Evolutionary conservation across 495 filamentous ascomycete genomes (phyloP), one percentile per base, ranked within the genome.

Genomic region (Polyplosphaeria fusca): DNA sequence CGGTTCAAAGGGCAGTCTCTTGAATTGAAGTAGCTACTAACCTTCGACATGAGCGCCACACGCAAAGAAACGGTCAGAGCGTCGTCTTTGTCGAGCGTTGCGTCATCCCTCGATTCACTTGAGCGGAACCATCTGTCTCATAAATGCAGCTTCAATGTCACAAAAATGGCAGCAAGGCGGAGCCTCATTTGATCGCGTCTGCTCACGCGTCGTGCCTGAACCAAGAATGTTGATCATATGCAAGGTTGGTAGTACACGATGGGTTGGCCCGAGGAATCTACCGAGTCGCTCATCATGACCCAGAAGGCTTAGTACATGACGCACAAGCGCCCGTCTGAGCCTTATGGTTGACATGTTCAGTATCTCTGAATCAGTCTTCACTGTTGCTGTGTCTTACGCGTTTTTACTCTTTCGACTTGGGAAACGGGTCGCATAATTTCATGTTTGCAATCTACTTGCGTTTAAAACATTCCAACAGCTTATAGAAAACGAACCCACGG

Each of bases 141-240:
- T 47, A 47, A 54, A 44, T 47, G 27, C 56, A 55, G 39, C 37
- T 7, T 22, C 24, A 42, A 16, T 39, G 22, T 52, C 20, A 45
- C 28, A 19, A 32, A 49, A 19, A 20, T 46, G 43, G 23, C 38
- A 41, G 55, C 51, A 55, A 53, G 50, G 40, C 18, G 32, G 22
- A 43, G 44, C 42, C 38, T 55, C 7, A 18, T 48, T 45, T 23
- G 47, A 20, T 43, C 50, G 51, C 52, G 58, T 55, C 44, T 52
- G 35, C 4, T 22, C 41, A 52, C 54, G 53, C 53, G 47, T 47
- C 38, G 54, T 58, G 38, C 60, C 49, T 59, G 42, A 55, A 2
- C 44, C 23, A 48, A 52, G 42, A 64, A 64, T 64, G 61, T 38
- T 41, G 38, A 25, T 25, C 5, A 48, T 41, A 64, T 60, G 55